A percentile compares a stretch with the other conserved stretches of the same genome.
Conservation (phyloP, 257 asterid genomes). For the Gentiana straminea region DNA sequence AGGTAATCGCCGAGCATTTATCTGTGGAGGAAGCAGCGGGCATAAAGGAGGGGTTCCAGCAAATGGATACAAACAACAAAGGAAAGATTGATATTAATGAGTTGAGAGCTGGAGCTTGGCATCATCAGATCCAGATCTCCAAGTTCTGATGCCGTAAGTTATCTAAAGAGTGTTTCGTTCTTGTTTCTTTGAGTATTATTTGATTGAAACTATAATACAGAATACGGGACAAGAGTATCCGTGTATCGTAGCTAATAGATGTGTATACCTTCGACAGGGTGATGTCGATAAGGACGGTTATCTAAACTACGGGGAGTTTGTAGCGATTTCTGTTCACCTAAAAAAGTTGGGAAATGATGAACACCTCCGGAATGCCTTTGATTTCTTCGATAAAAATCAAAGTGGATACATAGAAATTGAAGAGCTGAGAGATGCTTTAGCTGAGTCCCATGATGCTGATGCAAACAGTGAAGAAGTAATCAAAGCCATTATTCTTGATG, state of each 20-base stretch:
- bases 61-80: slow-evolving; percentile 30
- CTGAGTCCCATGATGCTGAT: slow-evolving; percentile 65
- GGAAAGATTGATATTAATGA: slow-evolving; percentile 36
- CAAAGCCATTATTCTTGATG: slow-evolving; percentile 73
- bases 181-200: too few relatives aligned
- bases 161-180: too few relatives aligned
- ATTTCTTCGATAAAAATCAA: slow-evolving; percentile 53
- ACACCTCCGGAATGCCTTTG: slow-evolving; percentile 63
- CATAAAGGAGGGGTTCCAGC: slow-evolving; percentile 31
- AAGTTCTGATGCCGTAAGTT: slow-evolving; percentile 29
- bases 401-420: slow-evolving; percentile 78
- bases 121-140: slow-evolving; percentile 36
- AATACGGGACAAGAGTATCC: too few relatives aligned
- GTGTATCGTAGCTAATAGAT: too few relatives aligned
- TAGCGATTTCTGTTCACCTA: slow-evolving; percentile 76
- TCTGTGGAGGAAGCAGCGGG: slow-evolving; percentile 39
- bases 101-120: slow-evolving; percentile 36
- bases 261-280: slow-evolving; percentile 33
- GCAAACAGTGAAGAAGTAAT: slow-evolving; percentile 58
- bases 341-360: slow-evolving; percentile 69
- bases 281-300: slow-evolving; percentile 79
- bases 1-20: slow-evolving; percentile 46
- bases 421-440: slow-evolving; percentile 62
- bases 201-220: too few relatives aligned
- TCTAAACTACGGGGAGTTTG: slow-evolving; percentile 72